Evolutionary conservation across 2,329 filamentous ascomycete species (phyloP).

Genomic region (Harringtonia aguacate): DNA sequence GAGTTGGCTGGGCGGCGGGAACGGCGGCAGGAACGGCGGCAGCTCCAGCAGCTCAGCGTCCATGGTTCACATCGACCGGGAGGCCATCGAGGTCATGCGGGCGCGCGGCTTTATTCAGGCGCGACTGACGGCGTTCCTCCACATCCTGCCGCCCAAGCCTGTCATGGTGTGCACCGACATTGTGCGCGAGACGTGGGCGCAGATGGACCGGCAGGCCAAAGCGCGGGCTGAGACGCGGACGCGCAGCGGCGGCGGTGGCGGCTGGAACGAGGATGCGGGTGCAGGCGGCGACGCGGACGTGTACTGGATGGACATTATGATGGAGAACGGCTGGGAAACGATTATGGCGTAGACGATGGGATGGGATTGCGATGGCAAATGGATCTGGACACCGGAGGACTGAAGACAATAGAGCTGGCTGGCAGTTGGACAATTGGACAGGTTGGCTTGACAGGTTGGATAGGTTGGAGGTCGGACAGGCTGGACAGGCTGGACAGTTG

Average conservation of each 20-base stretch:
- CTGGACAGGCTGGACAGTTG: too few species aligned
- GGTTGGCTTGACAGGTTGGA: too few species aligned
- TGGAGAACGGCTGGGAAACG: constrained; percentile 45
- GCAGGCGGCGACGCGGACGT: constrained; percentile 24
- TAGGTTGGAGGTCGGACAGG: too few species aligned
- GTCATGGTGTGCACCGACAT: constrained; percentile 36
- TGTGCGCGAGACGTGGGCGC: constrained; percentile 40
- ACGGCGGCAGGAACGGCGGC: background rate
- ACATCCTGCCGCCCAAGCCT: constrained; percentile 38
- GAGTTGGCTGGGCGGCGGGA: constrained; percentile 3
- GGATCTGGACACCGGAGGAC: too few species aligned
- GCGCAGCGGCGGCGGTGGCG: background rate
- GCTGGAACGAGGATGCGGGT: constrained; percentile 13
- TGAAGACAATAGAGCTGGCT: too few species aligned
- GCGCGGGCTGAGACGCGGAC: background rate
- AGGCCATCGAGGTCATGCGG: constrained; percentile 32
- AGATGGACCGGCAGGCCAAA: constrained; percentile 26
- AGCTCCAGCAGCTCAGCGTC: background rate
- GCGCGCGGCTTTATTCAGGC: constrained; percentile 36
- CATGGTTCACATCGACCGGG: constrained; percentile 17
- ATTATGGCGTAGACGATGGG: constrained; percentile 8
- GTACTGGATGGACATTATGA: constrained; percentile 47
- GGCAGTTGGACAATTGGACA: too few species aligned
- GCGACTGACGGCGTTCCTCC: constrained; percentile 31
- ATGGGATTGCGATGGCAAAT: too few species aligned